Percentiles rank a stretch among this genome's conserved stretches.
phyloP scores from a whole-genome alignment of 768 basidiomycete genomes.

The Pleurotus cornucopiae region DNA sequence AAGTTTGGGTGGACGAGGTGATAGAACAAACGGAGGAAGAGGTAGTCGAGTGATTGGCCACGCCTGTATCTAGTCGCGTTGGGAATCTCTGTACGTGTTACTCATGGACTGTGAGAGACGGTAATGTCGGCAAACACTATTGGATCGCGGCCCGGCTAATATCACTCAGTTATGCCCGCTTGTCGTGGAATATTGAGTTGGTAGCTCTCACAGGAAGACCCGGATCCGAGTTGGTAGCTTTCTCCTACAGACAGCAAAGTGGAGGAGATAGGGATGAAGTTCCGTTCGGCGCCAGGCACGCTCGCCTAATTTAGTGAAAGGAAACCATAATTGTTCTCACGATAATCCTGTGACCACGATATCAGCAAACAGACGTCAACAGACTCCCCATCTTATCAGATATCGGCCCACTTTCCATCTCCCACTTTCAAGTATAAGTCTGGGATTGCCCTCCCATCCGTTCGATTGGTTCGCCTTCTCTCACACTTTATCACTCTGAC shows the following conservation, averaged over 20 bases:
- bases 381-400: slow-evolving; percentile 8
- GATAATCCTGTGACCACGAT: background rate
- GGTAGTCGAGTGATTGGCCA: slow-evolving; percentile 38
- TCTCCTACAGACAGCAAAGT: background rate
- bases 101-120: slow-evolving; percentile 6
- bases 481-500: slow-evolving; percentile 12
- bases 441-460: background rate
- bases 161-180: background rate
- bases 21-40: slow-evolving; percentile 90
- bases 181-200: background rate
- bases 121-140: background rate
- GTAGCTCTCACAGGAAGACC: background rate
- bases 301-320: background rate
- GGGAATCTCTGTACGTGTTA: background rate
- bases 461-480: slow-evolving; percentile 13
- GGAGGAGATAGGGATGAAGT: background rate
- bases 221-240: background rate
- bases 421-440: slow-evolving; percentile 8
- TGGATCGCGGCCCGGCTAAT: background rate
- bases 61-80: background rate
- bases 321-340: background rate
- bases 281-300: background rate
- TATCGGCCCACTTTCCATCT: slow-evolving; percentile 8
- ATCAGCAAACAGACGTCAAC: background rate
- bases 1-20: slow-evolving; percentile 92